Conservation (phyloP, 768 basidiomycete genomes). For the Mycena haematopus region DNA sequence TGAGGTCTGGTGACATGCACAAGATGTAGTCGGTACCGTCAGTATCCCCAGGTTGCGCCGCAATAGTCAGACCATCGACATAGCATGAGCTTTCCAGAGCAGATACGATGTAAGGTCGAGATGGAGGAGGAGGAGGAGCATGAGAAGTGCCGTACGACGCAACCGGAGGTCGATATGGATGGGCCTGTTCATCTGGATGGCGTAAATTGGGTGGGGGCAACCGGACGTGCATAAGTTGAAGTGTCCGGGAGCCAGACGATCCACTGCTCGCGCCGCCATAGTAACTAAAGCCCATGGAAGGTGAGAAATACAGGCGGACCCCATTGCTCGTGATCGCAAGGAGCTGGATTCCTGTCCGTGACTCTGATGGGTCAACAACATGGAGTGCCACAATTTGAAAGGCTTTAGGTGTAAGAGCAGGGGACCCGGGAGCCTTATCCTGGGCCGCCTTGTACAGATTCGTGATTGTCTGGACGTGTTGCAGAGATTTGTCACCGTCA, state of each 20-base stretch:
- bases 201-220: constrained; percentile 77
- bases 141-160: constrained; percentile 58
- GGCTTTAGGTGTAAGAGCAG: constrained; percentile 69
- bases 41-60: constrained; percentile 75
- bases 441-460: constrained; percentile 78
- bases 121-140: constrained; percentile 49
- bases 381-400: constrained; percentile 79
- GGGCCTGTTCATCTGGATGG: constrained; percentile 75
- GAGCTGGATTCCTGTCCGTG: constrained; percentile 73
- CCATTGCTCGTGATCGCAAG: constrained; percentile 85
- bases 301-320: constrained; percentile 83
- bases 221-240: constrained; percentile 81
- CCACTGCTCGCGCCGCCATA: constrained; percentile 45
- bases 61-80: constrained; percentile 68
- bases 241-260: constrained; percentile 45
- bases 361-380: constrained; percentile 68
- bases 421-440: constrained; percentile 81
- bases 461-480: constrained; percentile 76
- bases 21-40: constrained; percentile 78
- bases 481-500: constrained; percentile 66
- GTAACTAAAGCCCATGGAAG: constrained; percentile 57
- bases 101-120: constrained; percentile 65
- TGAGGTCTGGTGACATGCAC: constrained; percentile 78
- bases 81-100: constrained; percentile 70
- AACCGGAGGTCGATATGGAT: constrained; percentile 52